These are phyloP conservation scores for Dissophora ornata DNA, from an alignment of 192 early-diverging fungal species.

Conservation along the genomic window DNA sequence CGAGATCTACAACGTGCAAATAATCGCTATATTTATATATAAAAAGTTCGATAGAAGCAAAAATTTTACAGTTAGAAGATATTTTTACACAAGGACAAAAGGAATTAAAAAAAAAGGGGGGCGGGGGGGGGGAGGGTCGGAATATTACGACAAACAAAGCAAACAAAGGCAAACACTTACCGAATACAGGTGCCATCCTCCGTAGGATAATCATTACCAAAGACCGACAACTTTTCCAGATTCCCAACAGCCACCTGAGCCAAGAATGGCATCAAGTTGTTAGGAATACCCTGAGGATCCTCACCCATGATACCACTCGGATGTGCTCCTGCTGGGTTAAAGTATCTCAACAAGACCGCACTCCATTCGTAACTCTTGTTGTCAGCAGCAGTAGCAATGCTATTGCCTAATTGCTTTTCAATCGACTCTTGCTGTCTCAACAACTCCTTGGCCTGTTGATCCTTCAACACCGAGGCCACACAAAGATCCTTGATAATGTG, in stretches of 20 bases:
- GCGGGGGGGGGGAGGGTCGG: not conserved
- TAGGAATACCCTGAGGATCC: constrained; percentile 85
- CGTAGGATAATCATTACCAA: constrained; percentile 93
- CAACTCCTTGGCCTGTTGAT: not conserved
- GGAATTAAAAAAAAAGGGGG: not conserved
- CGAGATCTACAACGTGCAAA: constrained; percentile 94
- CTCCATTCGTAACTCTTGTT: constrained; percentile 34
- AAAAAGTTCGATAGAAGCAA: not conserved
- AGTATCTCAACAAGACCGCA: constrained; percentile 67
- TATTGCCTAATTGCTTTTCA: too few species aligned
- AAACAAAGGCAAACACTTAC: constrained; percentile 16
- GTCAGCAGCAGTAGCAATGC: too few species aligned
- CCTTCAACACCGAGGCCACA: constrained; percentile 58
- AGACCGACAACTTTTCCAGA: constrained; percentile 83
- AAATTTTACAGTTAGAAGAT: not conserved
- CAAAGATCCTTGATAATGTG: constrained; percentile 82
- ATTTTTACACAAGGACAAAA: too few species aligned
- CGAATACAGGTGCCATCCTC: constrained; percentile 82
- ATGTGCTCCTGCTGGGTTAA: constrained; percentile 96
- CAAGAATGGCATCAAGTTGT: constrained; percentile 91
- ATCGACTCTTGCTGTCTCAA: not conserved
- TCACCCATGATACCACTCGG: constrained; percentile 91
- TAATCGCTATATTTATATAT: constrained; percentile 76
- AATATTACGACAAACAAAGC: too few species aligned
- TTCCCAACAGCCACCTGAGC: constrained; percentile 90